Evolutionary conservation across 257 asterid species (phyloP).

Genomic region (Nicotiana otophora): DNA sequence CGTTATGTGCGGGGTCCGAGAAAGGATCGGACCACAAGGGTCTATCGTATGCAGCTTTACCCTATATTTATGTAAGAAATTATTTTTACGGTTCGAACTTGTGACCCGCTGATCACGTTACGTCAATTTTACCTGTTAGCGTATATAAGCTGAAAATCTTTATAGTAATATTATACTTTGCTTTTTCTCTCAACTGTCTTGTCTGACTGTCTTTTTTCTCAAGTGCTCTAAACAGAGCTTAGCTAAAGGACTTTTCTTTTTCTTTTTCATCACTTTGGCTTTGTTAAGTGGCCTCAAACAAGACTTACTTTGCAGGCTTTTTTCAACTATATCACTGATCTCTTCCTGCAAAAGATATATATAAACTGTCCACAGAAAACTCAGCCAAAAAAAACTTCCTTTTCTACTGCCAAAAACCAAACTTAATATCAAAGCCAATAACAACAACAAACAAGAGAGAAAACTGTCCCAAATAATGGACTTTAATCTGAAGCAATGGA

Average conservation of each 20-base stretch:
- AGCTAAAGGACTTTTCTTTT: neutral
- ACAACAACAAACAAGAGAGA: neutral
- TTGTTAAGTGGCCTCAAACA: neutral
- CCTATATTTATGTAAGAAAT: too few species aligned
- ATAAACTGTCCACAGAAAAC: conserved; percentile 13
- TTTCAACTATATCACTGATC: neutral
- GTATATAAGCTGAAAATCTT: too few species aligned
- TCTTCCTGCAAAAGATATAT: neutral
- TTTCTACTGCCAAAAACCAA: neutral
- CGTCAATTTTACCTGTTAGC: too few species aligned
- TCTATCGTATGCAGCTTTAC: too few species aligned
- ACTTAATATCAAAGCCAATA: conserved; percentile 11
- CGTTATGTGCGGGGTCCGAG: too few species aligned
- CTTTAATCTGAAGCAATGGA: conserved; percentile 73
- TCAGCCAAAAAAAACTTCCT: neutral
- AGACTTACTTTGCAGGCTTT: neutral
- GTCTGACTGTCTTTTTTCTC: conserved; percentile 36
- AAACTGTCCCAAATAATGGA: conserved; percentile 38
- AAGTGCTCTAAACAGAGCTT: conserved; percentile 19
- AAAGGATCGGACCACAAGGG: too few species aligned
- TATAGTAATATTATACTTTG: neutral
- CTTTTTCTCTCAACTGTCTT: conserved; percentile 41
- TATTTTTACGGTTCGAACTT: too few species aligned
- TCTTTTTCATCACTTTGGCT: neutral
- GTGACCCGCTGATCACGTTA: too few species aligned